Evolutionary conservation across 208 protist species (phyloP), one percentile per base, ranked within the genome.

Genomic region (Blastocrithidia nonstop): DNA sequence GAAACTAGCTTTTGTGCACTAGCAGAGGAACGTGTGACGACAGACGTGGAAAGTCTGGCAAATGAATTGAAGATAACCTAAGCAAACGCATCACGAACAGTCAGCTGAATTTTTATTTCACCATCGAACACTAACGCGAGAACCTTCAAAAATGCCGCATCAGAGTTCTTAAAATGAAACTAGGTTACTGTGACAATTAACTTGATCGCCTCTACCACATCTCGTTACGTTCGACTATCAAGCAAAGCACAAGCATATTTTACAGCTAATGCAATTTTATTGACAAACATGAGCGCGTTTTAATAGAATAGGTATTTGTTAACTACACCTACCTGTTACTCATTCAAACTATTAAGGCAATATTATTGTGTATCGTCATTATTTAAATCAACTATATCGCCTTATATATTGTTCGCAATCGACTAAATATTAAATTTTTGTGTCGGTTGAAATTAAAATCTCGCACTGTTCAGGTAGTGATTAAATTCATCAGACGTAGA

Each of bases 41-140:
- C 36, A 3, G 76, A 86, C 32, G 54, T 51, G n/a, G 71, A 62
- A 16, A 67, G 51, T 44, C 71, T 68, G 24, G 52, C 60, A 40
- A 89, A 83, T 5, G 73, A 57, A 38, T 54, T 64, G 51, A 93
- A 93, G 33, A 93, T 51, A 19, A 93, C 73, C 56, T 88, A 79
- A 2, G 64, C 52, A 64, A 93, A 89, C 0, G 84, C 84, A 50
- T 93, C 84, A 16, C 84, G 72, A 24, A 93, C 84, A 15, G 84
- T 74, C n/a, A 71, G 66, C 58, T 89, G 78, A 44, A 93, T 86
- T 48, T 89, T 88, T 21, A 83, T 45, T 55, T 93, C 84, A 9
- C 73, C 76, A 50, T 88, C 69, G 50, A 86, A 93, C 22, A 84
- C 71, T 73, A 93, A 81, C 7, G 88, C 76, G 8, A 93, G 59